Conservation (phyloP, 768 basidiomycete species). For the Mycena vulgaris region DNA sequence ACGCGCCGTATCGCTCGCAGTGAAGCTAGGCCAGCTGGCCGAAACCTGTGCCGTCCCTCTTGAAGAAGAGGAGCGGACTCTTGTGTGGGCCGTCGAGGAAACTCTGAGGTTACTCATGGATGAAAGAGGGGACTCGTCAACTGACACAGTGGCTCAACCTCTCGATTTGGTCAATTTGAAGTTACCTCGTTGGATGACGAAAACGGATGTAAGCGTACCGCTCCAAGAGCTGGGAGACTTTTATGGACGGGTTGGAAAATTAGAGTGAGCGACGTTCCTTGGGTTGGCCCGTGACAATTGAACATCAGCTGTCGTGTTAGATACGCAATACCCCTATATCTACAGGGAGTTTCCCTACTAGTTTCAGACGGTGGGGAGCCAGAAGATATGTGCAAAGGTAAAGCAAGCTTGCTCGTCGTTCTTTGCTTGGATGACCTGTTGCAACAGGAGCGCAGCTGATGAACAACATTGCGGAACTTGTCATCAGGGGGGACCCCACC, state of each 20-base stretch:
- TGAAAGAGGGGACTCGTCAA: not conserved
- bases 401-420: not conserved
- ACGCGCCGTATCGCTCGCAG: slow-evolving; percentile 31
- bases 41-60: not conserved
- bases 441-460: slow-evolving; percentile 30
- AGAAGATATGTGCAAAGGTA: slow-evolving; percentile 30
- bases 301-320: slow-evolving; percentile 49
- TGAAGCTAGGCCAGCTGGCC: slow-evolving; percentile 34
- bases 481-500: slow-evolving; percentile 18
- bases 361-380: slow-evolving; percentile 41
- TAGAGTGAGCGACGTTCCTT: slow-evolving; percentile 50
- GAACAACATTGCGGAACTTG: slow-evolving; percentile 34
- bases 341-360: slow-evolving; percentile 61
- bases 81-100: slow-evolving; percentile 34
- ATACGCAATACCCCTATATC: slow-evolving; percentile 63
- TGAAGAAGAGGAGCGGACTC: slow-evolving; percentile 27
- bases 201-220: slow-evolving; percentile 63
- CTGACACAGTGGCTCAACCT: slow-evolving; percentile 10
- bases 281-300: not conserved
- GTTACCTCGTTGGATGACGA: slow-evolving; percentile 62
- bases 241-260: slow-evolving; percentile 58
- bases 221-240: slow-evolving; percentile 63
- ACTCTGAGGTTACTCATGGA: slow-evolving; percentile 27
- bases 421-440: not conserved
- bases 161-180: slow-evolving; percentile 58